Percentiles rank a stretch among this genome's conserved stretches.
Evolutionary conservation across 805 yeast species (phyloP).

Genomic region (Jamesozyma piceae): DNA sequence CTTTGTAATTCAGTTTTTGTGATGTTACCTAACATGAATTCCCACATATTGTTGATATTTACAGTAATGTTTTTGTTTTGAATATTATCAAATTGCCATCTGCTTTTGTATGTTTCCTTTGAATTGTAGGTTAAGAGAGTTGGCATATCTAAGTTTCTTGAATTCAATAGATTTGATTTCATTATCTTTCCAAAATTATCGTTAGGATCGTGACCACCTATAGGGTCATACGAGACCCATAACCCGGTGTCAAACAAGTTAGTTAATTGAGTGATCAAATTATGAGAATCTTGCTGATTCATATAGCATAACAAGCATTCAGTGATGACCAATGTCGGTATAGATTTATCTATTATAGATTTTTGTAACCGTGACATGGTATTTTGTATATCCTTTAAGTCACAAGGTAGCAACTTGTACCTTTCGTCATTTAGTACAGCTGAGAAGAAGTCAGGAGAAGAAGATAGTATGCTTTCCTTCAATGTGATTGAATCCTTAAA

Average conservation of each 20-base stretch:
- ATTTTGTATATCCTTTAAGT: constrained; percentile 27
- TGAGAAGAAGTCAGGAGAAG: constrained; percentile 6
- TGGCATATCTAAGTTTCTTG: constrained; percentile 41
- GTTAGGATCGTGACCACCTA: constrained; percentile 38
- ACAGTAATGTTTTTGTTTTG: neutral
- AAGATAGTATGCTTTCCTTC: constrained; percentile 28
- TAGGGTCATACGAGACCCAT: constrained; percentile 48
- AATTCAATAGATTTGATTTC: constrained; percentile 39
- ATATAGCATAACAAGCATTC: constrained; percentile 53
- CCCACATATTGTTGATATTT: constrained; percentile 29
- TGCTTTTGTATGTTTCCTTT: constrained; percentile 21
- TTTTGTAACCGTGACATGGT: constrained; percentile 13
- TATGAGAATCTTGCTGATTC: constrained; percentile 34
- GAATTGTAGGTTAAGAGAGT: constrained; percentile 34
- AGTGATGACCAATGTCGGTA: constrained; percentile 45
- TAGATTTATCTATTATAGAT: constrained; percentile 6
- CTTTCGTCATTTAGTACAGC: constrained; percentile 9
- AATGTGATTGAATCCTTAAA: constrained; percentile 38
- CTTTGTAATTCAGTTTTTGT: constrained; percentile 32
- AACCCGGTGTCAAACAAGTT: constrained; percentile 15
- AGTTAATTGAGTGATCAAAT: constrained; percentile 31
- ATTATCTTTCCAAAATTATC: constrained; percentile 43
- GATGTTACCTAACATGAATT: constrained; percentile 28
- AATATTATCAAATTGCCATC: constrained; percentile 11
- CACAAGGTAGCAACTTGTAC: constrained; percentile 27